Evolutionary conservation across 2,329 filamentous ascomycete species (phyloP).

Genomic region (Aspergillus unguis): DNA sequence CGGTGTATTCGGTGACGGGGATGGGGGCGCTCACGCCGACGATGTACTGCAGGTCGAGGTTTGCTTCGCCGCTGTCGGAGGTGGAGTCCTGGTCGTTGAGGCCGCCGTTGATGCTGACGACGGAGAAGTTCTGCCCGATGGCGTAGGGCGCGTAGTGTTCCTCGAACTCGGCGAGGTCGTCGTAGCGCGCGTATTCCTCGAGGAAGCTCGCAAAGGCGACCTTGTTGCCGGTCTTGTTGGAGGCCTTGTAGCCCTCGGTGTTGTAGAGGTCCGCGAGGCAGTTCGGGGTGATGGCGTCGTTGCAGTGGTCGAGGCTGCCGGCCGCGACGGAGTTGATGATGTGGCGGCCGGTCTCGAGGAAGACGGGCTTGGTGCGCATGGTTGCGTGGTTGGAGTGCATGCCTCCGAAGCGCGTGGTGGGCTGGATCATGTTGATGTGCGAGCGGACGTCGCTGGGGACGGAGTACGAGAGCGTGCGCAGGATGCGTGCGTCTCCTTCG

Average conservation of each 20-base stretch:
- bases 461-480: slow-evolving; percentile 42
- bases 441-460: slow-evolving; percentile 34
- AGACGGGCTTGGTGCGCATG: slow-evolving; percentile 21
- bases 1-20: slow-evolving; percentile 48
- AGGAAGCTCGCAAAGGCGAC: slow-evolving; percentile 49
- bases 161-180: slow-evolving; percentile 45
- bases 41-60: slow-evolving; percentile 51
- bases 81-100: slow-evolving; percentile 35
- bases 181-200: slow-evolving; percentile 48
- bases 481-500: slow-evolving; percentile 25
- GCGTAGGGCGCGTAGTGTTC: slow-evolving; percentile 39
- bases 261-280: slow-evolving; percentile 50
- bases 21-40: slow-evolving; percentile 44
- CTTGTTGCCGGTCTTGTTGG: slow-evolving; percentile 35
- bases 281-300: slow-evolving; percentile 43
- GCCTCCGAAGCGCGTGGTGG: slow-evolving; percentile 43
- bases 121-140: slow-evolving; percentile 44
- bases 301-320: slow-evolving; percentile 37
- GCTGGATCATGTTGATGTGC: slow-evolving; percentile 42
- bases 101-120: slow-evolving; percentile 43
- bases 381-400: slow-evolving; percentile 29
- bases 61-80: slow-evolving; percentile 47
- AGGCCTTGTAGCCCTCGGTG: slow-evolving; percentile 40
- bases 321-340: slow-evolving; percentile 16
- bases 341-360: slow-evolving; percentile 18